These are phyloP conservation scores for Boletus subparvulus DNA, from an alignment of 768 basidiomycete species.

Conservation along the genomic window DNA sequence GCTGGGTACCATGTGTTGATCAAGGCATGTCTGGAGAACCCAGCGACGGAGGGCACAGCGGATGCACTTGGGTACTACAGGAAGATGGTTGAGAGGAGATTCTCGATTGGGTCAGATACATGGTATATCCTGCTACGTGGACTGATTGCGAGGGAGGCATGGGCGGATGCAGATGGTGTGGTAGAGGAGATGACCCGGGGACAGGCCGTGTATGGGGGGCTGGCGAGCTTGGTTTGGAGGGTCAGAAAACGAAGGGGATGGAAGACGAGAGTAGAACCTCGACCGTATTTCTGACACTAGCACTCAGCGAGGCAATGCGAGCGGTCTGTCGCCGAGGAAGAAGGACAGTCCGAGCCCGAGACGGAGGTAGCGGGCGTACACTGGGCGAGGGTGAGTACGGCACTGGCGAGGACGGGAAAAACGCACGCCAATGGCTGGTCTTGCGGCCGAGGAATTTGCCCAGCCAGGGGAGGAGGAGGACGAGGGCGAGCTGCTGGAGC, in stretches of 20 bases:
- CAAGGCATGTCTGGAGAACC: constrained; percentile 57
- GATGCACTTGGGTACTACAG: constrained; percentile 58
- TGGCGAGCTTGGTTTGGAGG: constrained; percentile 49
- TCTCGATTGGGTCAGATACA: constrained; percentile 58
- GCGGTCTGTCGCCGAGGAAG: constrained; percentile 46
- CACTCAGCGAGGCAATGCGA: constrained; percentile 15
- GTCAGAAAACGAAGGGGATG: constrained; percentile 44
- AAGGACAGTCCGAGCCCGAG: constrained; percentile 65
- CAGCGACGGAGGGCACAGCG: constrained; percentile 48
- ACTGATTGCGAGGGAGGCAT: constrained; percentile 54
- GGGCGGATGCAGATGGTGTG: constrained; percentile 59
- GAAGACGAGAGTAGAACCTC: constrained; percentile 28
- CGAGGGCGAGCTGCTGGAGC: constrained; percentile 73
- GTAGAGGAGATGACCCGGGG: constrained; percentile 58
- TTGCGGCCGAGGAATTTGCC: constrained; percentile 87
- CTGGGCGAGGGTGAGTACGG: constrained; percentile 38
- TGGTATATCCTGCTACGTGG: constrained; percentile 78
- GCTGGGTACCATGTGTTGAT: constrained; percentile 79
- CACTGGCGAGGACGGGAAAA: neutral
- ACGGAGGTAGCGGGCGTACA: constrained; percentile 67
- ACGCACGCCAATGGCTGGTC: constrained; percentile 85
- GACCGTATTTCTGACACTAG: constrained; percentile 27
- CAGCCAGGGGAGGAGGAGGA: constrained; percentile 80
- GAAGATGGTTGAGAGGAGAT: constrained; percentile 53
- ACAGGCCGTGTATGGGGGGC: constrained; percentile 43